Evolutionary conservation across 352 stramenopile genomes (phyloP), one percentile per base, ranked within the genome.

Genomic region (Globisporangium iwayamae): DNA sequence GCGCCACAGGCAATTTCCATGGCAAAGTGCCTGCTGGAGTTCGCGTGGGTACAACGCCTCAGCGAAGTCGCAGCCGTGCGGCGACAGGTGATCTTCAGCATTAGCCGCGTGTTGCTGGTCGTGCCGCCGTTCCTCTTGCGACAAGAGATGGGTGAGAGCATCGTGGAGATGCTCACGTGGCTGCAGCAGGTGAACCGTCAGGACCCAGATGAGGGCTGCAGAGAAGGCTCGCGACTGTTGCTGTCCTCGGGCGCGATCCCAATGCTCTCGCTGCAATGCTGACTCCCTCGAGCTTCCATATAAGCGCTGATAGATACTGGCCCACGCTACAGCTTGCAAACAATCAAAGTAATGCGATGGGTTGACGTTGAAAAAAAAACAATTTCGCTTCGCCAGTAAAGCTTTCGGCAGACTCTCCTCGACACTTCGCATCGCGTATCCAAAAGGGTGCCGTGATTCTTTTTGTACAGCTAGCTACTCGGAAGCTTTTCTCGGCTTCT

Each of bases 81-180:
- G 32, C 79, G 84, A 3, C 84, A 93, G 57, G 84, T 93, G 34
- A 53, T 91, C 20, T 93, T 85, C 43, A 74, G 72, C 55, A 59
- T 90, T n/a, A 91, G 84, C 63, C 84, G 82, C 53, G 79, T 90
- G 56, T 57, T 93, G 46, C 61, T 93, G 2, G 79, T 90, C 3
- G 75, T 81, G 20, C 74, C 84, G 16, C 73, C 84, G 18, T 74
- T 76, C 25, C 47, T 93, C 18, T 46, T 91, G 56, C 68, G 70
- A 0, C 82, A 87, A 48, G 82, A 93, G 38, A 66, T 82, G 32
- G 77, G 79, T 2, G 69, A 86, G 2, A 63, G 69, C 22, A 52
- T 91, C 8, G 57, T 71, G 8, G 63, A 87, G 18, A 67, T 91
- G 22, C 67, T 73, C 13, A 68, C 68, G 0, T 93, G 84, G 84